phyloP scores from a whole-genome alignment of 305 asterid species.

The Petunia hybrid region DNA sequence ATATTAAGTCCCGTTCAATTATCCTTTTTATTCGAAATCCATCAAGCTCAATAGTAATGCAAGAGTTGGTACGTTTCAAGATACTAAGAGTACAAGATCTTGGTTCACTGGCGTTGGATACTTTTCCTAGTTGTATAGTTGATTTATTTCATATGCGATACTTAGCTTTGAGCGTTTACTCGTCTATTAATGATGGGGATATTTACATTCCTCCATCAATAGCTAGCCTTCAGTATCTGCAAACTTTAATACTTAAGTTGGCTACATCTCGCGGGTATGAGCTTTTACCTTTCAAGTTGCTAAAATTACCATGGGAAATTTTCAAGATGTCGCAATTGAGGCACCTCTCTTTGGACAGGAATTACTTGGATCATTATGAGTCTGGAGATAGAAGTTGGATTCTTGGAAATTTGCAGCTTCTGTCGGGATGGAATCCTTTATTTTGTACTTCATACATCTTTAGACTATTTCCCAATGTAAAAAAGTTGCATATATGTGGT shows the following conservation, averaged over 20 bases:
- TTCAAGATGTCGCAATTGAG: slow-evolving; percentile 8
- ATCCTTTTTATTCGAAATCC: not conserved
- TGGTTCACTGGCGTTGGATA: not conserved
- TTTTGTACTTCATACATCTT: not conserved
- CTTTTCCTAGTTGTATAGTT: not conserved
- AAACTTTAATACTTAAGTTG: not conserved
- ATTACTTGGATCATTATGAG: not conserved
- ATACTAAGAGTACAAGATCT: not conserved
- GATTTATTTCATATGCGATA: slow-evolving; percentile 7
- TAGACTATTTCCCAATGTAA: no score
- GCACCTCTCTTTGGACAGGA: slow-evolving; percentile 13
- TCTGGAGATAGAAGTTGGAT: not conserved
- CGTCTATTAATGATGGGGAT: not conserved
- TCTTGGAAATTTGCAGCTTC: not conserved
- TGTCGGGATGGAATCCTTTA: not conserved
- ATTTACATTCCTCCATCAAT: not conserved
- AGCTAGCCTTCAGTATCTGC: not conserved
- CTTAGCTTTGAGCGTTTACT: slow-evolving; percentile 4
- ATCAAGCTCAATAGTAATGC: not conserved
- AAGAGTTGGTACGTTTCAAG: not conserved
- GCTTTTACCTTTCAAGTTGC: not conserved
- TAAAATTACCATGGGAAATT: not conserved
- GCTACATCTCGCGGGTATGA: not conserved
- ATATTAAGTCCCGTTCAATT: not conserved
- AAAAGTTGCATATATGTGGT: not conserved